Evolutionary conservation across 108 stramenopile species (phyloP), one percentile per base, ranked within the genome.

Genomic region (Stephanodiscus minutulus): DNA sequence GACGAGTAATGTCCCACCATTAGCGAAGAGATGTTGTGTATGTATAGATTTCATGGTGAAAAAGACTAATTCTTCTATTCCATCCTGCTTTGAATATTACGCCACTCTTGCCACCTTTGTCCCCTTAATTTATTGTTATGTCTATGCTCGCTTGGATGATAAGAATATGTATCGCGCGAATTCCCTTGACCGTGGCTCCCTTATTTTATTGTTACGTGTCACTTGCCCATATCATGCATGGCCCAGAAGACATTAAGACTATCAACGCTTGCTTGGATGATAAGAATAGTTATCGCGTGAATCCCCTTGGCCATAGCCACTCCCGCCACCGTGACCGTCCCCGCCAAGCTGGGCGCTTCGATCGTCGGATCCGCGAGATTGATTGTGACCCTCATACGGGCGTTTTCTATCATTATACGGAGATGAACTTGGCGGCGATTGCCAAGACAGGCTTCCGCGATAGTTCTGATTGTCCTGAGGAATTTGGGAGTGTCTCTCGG

Each of bases 361-460:
- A 25, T 69, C 62, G 29, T 64, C 48, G 36, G 63, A 54, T 17
- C 69, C 64, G 7, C 65, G 57, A 10, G 66, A 64, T 22, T 61
- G 64, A 28, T 56, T 28, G 22, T 37, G 48, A n/a, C 35, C 43
- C 18, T 77, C 62, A 25, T 77, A 58, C 11, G 68, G 62, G n/a
- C 68, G 62, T 47, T 70, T 77, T 10, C 64, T 62, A 54, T 77
- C 69, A 58, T 66, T 64, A 50, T 58, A 57, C 24, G 8, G n/a
- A 37, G 11, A 39, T 39, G 35, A 21, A 43, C 72, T 64, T n/a
- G 72, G 36, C 20, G 72, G 37, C 65, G 72, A 48, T 35, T 61
- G 48, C 70, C 70, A 61, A 25, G 21, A 55, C 15, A 33, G 24
- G 54, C 50, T 31, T 48, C 65, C 64, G 58, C 39, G 59, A 39